These are phyloP conservation scores for Phaseolus coccineus DNA, from an alignment of 331 rosid genomes.

Conservation along the genomic window DNA sequence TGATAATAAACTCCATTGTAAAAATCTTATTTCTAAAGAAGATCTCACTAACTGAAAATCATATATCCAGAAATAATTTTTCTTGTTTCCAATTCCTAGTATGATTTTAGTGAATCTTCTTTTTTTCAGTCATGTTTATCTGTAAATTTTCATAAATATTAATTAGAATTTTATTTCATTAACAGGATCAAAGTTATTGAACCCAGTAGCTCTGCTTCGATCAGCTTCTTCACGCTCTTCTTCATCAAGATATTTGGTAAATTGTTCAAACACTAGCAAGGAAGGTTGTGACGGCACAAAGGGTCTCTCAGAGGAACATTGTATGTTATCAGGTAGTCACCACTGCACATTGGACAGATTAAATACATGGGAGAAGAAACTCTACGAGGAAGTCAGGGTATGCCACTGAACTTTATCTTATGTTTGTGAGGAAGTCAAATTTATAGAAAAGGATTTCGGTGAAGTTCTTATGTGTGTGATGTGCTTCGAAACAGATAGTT, in stretches of 20 bases:
- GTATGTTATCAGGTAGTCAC: constrained; percentile 71
- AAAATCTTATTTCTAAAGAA: constrained; percentile 3
- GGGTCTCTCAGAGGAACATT: constrained; percentile 58
- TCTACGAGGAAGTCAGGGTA: constrained; percentile 85
- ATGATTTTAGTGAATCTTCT: not conserved
- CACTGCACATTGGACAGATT: constrained; percentile 81
- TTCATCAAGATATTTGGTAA: constrained; percentile 63
- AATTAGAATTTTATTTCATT: constrained; percentile 23
- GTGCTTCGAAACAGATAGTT: constrained; percentile 20
- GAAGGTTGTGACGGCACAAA: constrained; percentile 60
- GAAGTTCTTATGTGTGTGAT: constrained; percentile 4
- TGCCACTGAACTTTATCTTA: constrained; percentile 22
- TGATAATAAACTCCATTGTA: constrained; percentile 11
- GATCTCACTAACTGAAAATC: not conserved
- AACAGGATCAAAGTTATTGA: constrained; percentile 75
- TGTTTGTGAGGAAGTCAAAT: not conserved
- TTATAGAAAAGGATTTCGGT: not conserved
- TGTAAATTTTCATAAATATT: constrained; percentile 20
- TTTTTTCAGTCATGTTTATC: not conserved
- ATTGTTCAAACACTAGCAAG: constrained; percentile 55
- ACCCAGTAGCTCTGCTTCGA: constrained; percentile 84
- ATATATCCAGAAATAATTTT: not conserved
- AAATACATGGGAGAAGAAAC: constrained; percentile 89
- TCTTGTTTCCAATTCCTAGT: not conserved
- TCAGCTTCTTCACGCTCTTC: constrained; percentile 79